Evolutionary conservation across 108 stramenopile species (phyloP).

Genomic region (Skeletonema tropicum): DNA sequence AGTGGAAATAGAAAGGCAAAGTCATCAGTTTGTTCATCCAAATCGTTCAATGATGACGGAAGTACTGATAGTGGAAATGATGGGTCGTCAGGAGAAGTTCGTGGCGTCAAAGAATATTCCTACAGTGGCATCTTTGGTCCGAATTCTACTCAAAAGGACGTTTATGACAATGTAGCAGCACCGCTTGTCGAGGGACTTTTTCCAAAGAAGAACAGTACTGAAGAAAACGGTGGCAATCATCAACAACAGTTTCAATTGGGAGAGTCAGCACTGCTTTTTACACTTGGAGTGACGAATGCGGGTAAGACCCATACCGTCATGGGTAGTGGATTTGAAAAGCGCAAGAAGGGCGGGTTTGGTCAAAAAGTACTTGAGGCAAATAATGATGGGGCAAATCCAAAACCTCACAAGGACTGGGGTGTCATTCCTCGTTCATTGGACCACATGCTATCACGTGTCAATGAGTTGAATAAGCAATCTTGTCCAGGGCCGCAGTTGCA

Average conservation of each 20-base stretch:
- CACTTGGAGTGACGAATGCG: constrained; percentile 98
- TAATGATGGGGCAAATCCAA: background rate
- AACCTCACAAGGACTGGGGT: constrained; percentile 64
- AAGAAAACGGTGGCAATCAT: background rate
- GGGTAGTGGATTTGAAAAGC: constrained; percentile 66
- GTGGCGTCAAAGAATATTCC: constrained; percentile 74
- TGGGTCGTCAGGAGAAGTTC: constrained; percentile 31
- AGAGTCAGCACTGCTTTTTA: constrained; percentile 89
- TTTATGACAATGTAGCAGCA: constrained; percentile 69
- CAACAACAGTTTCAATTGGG: constrained; percentile 22
- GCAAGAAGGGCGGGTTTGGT: constrained; percentile 11
- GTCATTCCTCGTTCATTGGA: constrained; percentile 82
- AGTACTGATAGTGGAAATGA: constrained; percentile 29
- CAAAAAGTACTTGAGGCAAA: constrained; percentile 7
- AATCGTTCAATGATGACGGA: constrained; percentile 43
- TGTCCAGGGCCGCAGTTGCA: constrained; percentile 35
- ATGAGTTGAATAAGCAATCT: constrained; percentile 15
- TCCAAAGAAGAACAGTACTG: constrained; percentile 20
- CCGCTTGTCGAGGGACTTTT: constrained; percentile 78
- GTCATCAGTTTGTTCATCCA: constrained; percentile 20
- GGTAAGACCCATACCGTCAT: constrained; percentile 98
- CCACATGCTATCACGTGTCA: constrained; percentile 67
- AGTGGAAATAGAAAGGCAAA: constrained; percentile 14
- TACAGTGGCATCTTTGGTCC: constrained; percentile 75
- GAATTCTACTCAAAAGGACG: constrained; percentile 58